phyloP scores from a whole-genome alignment of 2,329 filamentous ascomycete species.

The Aspergillus felis region DNA sequence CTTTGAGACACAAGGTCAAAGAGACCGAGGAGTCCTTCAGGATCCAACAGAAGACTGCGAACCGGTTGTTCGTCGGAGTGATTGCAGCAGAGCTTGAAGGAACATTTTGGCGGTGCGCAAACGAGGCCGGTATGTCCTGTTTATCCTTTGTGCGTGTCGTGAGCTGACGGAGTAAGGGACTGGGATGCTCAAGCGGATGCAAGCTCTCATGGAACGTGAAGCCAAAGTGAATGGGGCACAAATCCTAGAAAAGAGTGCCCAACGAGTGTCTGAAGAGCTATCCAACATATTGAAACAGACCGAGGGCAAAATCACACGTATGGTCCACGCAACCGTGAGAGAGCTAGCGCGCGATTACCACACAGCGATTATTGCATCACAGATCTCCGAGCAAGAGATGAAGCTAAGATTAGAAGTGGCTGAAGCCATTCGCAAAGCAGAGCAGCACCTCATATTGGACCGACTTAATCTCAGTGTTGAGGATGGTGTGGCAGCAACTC shows the following conservation, averaged over 20 bases:
- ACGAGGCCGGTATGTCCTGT: not conserved
- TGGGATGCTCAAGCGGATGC: not conserved
- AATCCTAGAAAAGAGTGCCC: not conserved
- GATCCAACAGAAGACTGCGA: not conserved
- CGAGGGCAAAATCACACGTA: not conserved
- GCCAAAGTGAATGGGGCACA: not conserved
- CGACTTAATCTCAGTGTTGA: not conserved
- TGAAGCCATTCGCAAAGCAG: not conserved
- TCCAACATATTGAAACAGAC: not conserved
- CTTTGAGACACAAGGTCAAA: not conserved
- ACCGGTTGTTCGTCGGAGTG: not conserved
- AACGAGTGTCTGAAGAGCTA: not conserved
- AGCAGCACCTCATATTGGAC: slow-evolving; percentile 3
- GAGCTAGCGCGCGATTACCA: slow-evolving; percentile 5
- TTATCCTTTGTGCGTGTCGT: not conserved
- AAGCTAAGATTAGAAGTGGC: not conserved
- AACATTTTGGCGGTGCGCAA: slow-evolving; percentile 1
- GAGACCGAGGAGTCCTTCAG: not conserved
- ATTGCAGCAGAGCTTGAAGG: not conserved
- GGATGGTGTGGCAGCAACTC: not conserved
- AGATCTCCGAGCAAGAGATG: slow-evolving; percentile 1
- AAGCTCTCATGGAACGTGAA: not conserved
- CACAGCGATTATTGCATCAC: slow-evolving; percentile 4
- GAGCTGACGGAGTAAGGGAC: not conserved
- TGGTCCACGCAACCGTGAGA: not conserved